Conservation (phyloP, 139 green algal genomes). For the Microglena sp. region DNA sequence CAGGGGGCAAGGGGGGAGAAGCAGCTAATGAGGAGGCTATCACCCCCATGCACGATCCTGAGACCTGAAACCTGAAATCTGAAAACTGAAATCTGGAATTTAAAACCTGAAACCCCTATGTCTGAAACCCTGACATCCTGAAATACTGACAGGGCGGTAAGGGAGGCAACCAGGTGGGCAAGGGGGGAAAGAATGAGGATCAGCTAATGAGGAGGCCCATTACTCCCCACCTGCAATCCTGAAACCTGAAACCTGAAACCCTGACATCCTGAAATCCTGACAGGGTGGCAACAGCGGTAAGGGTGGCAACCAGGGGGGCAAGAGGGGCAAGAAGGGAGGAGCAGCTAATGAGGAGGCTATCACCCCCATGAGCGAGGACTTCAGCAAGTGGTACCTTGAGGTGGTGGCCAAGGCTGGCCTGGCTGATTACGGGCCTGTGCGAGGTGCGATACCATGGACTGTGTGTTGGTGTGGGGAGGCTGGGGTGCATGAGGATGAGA, state of each 20-base stretch:
- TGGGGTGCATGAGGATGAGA: no score
- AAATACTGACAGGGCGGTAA: background rate
- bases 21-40: conserved; percentile 42
- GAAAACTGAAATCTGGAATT: background rate
- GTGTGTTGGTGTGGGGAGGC: background rate
- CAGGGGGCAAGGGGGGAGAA: no score
- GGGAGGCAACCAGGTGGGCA: background rate
- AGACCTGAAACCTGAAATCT: no score
- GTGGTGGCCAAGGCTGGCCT: conserved; percentile 88
- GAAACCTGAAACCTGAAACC: no score
- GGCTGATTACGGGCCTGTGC: conserved; percentile 94
- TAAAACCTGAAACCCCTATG: background rate
- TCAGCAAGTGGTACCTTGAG: conserved; percentile 88
- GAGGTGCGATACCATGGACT: conserved; percentile 42
- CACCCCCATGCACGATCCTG: conserved; percentile 68
- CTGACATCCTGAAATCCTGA: no score
- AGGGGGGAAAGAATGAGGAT: background rate
- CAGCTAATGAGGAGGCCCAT: conserved; percentile 31
- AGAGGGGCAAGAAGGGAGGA: background rate
- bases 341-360: conserved; percentile 40
- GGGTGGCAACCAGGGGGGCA: no score
- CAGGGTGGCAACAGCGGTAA: background rate
- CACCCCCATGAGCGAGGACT: conserved; percentile 79
- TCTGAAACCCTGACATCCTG: background rate
- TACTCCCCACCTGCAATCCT: conserved; percentile 72